Percentiles rank a stretch among this genome's conserved stretches.
Conservation (phyloP, 768 basidiomycete genomes). For the Lepiota subincarnata region DNA sequence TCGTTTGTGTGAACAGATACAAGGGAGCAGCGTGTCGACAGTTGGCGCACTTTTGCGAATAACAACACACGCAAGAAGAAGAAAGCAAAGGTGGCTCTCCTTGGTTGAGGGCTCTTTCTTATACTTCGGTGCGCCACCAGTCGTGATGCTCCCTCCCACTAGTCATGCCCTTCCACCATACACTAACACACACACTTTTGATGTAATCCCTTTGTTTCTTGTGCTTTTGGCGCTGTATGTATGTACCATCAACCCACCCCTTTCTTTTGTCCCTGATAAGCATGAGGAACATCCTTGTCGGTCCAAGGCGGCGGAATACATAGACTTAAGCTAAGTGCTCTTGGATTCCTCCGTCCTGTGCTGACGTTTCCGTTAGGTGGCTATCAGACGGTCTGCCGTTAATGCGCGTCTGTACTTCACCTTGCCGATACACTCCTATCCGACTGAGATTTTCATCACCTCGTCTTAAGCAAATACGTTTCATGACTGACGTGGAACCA, state of each 20-base stretch:
- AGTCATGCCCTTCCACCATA: constrained; percentile 9
- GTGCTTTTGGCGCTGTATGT: constrained; percentile 9
- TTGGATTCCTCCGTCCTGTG: constrained; percentile 9
- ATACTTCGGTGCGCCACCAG: constrained; percentile 6
- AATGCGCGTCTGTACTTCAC: too few species aligned
- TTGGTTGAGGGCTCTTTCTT: constrained; percentile 45
- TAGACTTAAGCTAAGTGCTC: constrained; percentile 17
- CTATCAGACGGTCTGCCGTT: too few species aligned
- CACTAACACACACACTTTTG: constrained; percentile 1
- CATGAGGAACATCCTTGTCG: background rate
- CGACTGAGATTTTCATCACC: too few species aligned
- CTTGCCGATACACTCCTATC: too few species aligned
- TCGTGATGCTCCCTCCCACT: background rate
- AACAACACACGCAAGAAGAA: constrained; percentile 77
- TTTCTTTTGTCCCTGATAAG: constrained; percentile 4
- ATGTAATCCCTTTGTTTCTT: constrained; percentile 1
- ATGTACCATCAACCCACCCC: constrained; percentile 10
- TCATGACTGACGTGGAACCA: too few species aligned
- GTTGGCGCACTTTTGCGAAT: constrained; percentile 73
- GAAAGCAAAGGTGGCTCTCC: constrained; percentile 61
- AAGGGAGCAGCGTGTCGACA: constrained; percentile 78
- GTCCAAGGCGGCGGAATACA: background rate
- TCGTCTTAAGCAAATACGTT: too few species aligned
- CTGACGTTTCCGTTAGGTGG: constrained; percentile 17
- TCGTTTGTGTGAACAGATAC: constrained; percentile 40